Conservation (phyloP, 2,329 filamentous ascomycete species). For the Fusarium mangiferae region DNA sequence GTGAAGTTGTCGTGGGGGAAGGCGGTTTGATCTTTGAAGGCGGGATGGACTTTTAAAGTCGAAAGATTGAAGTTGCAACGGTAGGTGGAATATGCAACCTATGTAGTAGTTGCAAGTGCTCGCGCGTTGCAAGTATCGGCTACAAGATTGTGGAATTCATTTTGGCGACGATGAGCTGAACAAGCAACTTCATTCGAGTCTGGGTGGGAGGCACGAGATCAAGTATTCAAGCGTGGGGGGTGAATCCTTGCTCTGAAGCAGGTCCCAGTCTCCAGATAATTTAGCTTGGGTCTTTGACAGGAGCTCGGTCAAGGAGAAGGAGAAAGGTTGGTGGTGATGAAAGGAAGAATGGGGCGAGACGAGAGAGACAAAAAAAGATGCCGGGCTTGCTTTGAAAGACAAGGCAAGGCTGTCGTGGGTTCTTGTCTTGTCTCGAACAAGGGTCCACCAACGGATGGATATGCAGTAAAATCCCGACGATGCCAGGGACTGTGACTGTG, state of each 20-base stretch:
- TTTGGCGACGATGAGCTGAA: slow-evolving; percentile 39
- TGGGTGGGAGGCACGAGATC: slow-evolving; percentile 35
- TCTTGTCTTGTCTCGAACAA: slow-evolving; percentile 17
- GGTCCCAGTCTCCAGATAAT: slow-evolving; percentile 9
- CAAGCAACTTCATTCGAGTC: slow-evolving; percentile 39
- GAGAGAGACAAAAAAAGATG: slow-evolving; percentile 33
- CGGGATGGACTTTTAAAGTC: slow-evolving; percentile 13
- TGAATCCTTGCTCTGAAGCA: slow-evolving; percentile 20
- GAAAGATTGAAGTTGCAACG: background rate
- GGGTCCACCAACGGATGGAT: slow-evolving; percentile 33
- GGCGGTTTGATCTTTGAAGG: slow-evolving; percentile 2
- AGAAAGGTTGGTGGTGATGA: slow-evolving; percentile 24
- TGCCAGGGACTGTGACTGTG: slow-evolving; percentile 10
- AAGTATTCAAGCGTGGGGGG: slow-evolving; percentile 40
- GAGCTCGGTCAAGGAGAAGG: slow-evolving; percentile 43
- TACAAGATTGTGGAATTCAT: slow-evolving; percentile 41
- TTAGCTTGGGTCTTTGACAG: slow-evolving; percentile 9
- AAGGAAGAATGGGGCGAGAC: slow-evolving; percentile 35
- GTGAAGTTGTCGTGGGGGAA: slow-evolving; percentile 27
- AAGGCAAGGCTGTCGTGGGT: slow-evolving; percentile 17
- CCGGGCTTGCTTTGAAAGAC: slow-evolving; percentile 25
- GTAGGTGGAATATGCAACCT: slow-evolving; percentile 32
- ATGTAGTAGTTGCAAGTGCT: slow-evolving; percentile 29
- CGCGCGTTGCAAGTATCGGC: slow-evolving; percentile 35
- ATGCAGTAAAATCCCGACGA: slow-evolving; percentile 26